These are phyloP conservation scores for Lentinus tigrinus DNA, from an alignment of 768 basidiomycete genomes.

Conservation along the genomic window DNA sequence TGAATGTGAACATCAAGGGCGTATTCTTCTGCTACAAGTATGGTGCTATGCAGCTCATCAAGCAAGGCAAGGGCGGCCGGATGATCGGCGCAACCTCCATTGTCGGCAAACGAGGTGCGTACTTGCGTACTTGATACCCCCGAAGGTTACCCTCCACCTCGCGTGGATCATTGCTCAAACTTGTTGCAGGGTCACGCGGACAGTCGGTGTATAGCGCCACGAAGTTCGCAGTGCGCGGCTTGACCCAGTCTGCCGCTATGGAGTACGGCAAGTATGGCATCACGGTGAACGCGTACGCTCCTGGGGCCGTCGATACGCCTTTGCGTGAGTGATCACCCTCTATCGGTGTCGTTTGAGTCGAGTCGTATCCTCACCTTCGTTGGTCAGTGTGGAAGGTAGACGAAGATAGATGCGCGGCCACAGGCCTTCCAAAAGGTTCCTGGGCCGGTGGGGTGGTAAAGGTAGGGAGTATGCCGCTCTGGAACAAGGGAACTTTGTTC, in stretches of 20 bases:
- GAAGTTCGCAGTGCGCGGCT: conserved; percentile 30
- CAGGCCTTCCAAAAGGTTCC: not conserved
- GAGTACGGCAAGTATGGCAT: conserved; percentile 27
- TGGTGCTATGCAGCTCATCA: conserved; percentile 40
- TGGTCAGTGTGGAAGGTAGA: not conserved
- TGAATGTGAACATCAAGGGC: conserved; percentile 41
- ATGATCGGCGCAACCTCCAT: conserved; percentile 36
- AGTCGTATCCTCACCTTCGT: not conserved
- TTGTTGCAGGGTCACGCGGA: not conserved
- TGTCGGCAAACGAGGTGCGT: conserved; percentile 23
- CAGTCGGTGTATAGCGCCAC: conserved; percentile 26
- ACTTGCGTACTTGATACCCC: too few species aligned
- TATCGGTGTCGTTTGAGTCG: conserved; percentile 1
- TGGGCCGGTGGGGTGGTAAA: not conserved
- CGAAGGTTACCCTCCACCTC: too few species aligned
- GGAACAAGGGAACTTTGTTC: conserved; percentile 6
- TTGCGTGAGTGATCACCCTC: conserved; percentile 12
- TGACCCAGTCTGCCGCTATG: conserved; percentile 28
- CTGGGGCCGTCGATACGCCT: conserved; percentile 26
- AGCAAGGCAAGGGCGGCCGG: conserved; percentile 39
- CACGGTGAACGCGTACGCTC: conserved; percentile 31
- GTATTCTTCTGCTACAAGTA: conserved; percentile 41
- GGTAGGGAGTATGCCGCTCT: not conserved
- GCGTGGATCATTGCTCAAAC: not conserved
- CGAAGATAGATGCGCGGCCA: not conserved